Base-by-base conservation (phyloP, 805 yeast genomes). In the Yarrowia divulgata region DNA sequence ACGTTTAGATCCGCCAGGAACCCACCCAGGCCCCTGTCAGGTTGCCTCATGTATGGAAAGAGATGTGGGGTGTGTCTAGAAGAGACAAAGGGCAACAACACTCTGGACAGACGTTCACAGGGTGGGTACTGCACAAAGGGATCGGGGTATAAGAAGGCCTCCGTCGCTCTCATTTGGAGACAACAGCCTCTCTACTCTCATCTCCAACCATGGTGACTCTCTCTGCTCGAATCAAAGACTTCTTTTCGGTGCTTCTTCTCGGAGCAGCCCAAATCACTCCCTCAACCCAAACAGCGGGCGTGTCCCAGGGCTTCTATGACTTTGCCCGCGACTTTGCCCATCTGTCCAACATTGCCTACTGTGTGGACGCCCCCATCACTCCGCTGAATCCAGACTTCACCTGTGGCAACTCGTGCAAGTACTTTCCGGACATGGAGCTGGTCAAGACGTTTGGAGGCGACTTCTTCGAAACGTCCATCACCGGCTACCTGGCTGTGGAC, bases 271-370 rank as follows among this genome's bases (percentile, higher is more conserved):
- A 46, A 1, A 16, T 29, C 19, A 40, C 62, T 5, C 37, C 62
- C 9, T 55, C 62, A 1, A 55, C 62, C 19, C 19, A 39, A 9
- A 55, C 62, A 4, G 19, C 35, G 2, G 45, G 46, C 18, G 46
- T 55, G 18, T 13, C 62, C 6, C 62, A 55, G n/a, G 14, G 16
- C 9, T 39, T 40, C 62, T 55, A 55, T 23, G 62, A 55, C 37
- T 55, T 55, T 23, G 46, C 46, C 4, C 35, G 62, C 5, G 37
- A 39, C 46, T 55, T 55, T 55, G 34, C 46, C 46, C 39, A 39
- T 39, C 48, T 73, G 14, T 39, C 62, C 62, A 55, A 55, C 46
- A 29, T 55, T 40, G 62, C 62, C 14, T 55, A 55, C 46, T 55
- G 62, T n/a, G 62, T 55, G 8, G 16, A 55, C 5, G 62, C 62